Conservation (phyloP, 306 rosid genomes). For the Quercus glauca region DNA sequence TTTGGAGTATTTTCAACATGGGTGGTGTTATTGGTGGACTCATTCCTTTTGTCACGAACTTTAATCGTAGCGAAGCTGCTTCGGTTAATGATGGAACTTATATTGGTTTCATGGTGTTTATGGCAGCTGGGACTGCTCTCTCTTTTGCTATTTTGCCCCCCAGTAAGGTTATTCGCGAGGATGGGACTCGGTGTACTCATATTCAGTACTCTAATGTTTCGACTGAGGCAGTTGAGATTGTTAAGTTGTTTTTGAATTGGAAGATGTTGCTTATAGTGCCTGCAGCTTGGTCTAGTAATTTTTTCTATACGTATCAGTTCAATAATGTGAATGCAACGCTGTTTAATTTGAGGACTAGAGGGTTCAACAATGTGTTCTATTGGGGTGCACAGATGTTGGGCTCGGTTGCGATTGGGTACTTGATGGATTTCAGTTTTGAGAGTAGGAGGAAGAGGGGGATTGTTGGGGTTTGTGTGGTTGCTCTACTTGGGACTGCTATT, state of each 20-base stretch:
- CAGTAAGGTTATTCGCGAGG: constrained; percentile 61
- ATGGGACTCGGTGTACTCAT: constrained; percentile 61
- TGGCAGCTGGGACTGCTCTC: constrained; percentile 54
- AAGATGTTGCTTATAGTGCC: constrained; percentile 79
- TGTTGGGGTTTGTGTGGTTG: constrained; percentile 57
- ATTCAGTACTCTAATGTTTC: constrained; percentile 55
- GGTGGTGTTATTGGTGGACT: constrained; percentile 93
- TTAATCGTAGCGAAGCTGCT: constrained; percentile 41
- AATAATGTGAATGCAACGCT: constrained; percentile 65
- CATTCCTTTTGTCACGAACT: constrained; percentile 68
- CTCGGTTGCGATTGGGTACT: constrained; percentile 67
- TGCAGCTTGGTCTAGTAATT: constrained; percentile 82
- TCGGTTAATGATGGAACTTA: constrained; percentile 88
- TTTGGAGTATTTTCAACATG: constrained; percentile 93
- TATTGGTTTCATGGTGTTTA: constrained; percentile 80
- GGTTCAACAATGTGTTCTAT: constrained; percentile 76
- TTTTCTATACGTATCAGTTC: constrained; percentile 82
- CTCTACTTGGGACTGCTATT: constrained; percentile 49
- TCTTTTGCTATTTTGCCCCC: constrained; percentile 63
- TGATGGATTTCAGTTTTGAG: constrained; percentile 79
- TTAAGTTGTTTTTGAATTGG: constrained; percentile 62
- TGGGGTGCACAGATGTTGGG: constrained; percentile 99
- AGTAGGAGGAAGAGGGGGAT: constrained; percentile 75
- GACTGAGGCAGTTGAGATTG: constrained; percentile 51
- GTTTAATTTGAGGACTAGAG: constrained; percentile 85